These are phyloP conservation scores for Adansonia digitata DNA, from an alignment of 345 rosid genomes.

Conservation along the genomic window DNA sequence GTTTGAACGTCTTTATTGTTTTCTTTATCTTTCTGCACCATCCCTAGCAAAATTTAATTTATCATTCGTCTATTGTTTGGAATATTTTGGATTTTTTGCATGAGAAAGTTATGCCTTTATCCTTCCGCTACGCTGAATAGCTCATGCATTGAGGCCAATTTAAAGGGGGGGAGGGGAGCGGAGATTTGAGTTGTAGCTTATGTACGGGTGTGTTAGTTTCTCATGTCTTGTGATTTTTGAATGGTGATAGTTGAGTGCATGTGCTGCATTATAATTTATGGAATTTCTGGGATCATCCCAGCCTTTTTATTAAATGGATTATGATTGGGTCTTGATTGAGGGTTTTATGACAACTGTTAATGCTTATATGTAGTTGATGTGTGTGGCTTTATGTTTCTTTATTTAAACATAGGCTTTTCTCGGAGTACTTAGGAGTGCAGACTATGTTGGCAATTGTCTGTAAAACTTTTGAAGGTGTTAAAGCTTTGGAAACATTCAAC, in stretches of 20 bases:
- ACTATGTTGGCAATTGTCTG: conserved; percentile 86
- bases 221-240: background rate
- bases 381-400: conserved; percentile 12
- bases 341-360: background rate
- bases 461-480: conserved; percentile 47
- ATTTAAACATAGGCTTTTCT: conserved; percentile 48
- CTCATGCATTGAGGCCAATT: background rate
- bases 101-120: background rate
- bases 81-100: background rate
- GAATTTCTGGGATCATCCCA: background rate
- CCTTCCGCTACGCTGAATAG: background rate
- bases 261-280: background rate
- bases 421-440: conserved; percentile 72
- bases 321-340: background rate
- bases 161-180: background rate
- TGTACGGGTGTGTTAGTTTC: background rate
- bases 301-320: background rate
- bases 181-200: background rate
- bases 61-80: background rate
- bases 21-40: conserved; percentile 1
- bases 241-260: background rate
- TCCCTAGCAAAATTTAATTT: background rate
- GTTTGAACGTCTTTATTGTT: conserved; percentile 20
- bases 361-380: background rate
- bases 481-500: conserved; percentile 52